phyloP scores from a whole-genome alignment of 1,139 yeast species.

The Torulaspora globosa region DNA sequence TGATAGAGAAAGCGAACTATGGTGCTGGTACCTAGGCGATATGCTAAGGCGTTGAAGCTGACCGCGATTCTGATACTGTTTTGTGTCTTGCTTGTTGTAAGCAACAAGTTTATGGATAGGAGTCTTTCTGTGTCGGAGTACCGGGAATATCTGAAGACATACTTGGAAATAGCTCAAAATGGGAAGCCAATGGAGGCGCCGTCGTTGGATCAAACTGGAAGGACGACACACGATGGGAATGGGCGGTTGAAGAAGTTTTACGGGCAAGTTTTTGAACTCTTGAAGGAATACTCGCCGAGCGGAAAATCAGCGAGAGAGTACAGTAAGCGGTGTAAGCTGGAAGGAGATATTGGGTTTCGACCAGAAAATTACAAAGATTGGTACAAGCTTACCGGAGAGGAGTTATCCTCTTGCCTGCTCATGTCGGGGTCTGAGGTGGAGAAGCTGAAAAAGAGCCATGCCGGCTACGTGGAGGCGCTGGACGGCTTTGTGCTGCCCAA shows the following conservation, averaged over 20 bases:
- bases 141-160: conserved; percentile 13
- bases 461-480: conserved; percentile 46
- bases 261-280: conserved; percentile 26
- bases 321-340: conserved; percentile 23
- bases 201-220: conserved; percentile 3
- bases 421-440: conserved; percentile 46
- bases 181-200: conserved; percentile 4
- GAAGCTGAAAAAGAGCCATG: conserved; percentile 52
- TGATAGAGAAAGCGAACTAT: conserved; percentile 1
- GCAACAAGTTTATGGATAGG: conserved; percentile 15
- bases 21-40: conserved; percentile 20
- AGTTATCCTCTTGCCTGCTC: conserved; percentile 34
- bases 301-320: conserved; percentile 27
- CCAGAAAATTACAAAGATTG: conserved; percentile 26
- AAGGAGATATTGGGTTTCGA: conserved; percentile 29
- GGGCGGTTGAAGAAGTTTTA: conserved; percentile 25
- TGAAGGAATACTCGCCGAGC: conserved; percentile 26
- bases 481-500: conserved; percentile 46
- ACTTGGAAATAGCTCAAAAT: conserved; percentile 5
- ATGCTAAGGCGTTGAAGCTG: conserved; percentile 23
- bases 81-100: conserved; percentile 16
- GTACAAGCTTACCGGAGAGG: conserved; percentile 24
- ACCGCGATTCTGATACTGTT: conserved; percentile 12
- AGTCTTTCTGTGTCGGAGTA: conserved; percentile 18
- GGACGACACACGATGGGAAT: conserved; percentile 3